These are phyloP conservation scores for Agrocybe praecox DNA, from an alignment of 768 basidiomycete species.

Conservation along the genomic window DNA sequence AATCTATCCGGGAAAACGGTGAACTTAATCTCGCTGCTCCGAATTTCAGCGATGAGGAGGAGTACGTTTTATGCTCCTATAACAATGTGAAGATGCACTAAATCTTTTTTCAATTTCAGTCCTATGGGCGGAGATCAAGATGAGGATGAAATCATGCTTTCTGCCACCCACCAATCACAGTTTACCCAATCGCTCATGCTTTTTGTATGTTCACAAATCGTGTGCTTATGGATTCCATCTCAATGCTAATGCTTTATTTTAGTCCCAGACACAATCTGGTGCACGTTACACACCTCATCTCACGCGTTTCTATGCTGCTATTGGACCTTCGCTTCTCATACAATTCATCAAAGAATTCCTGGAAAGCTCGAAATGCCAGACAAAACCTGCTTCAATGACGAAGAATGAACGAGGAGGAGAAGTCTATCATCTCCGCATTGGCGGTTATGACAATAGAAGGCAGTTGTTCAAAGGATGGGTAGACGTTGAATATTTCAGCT, in stretches of 20 bases:
- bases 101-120: neutral
- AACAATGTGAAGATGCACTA: neutral
- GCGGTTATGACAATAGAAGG: conserved; percentile 67
- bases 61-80: neutral
- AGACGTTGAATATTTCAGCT: conserved; percentile 62
- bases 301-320: conserved; percentile 77
- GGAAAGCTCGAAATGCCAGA: conserved; percentile 47
- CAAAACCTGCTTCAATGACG: conserved; percentile 9
- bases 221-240: neutral
- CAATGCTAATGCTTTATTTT: neutral
- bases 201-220: conserved; percentile 64
- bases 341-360: conserved; percentile 58
- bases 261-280: conserved; percentile 86
- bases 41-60: conserved; percentile 28
- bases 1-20: conserved; percentile 66
- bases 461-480: conserved; percentile 76
- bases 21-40: conserved; percentile 77
- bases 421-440: conserved; percentile 54
- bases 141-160: conserved; percentile 61
- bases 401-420: conserved; percentile 18
- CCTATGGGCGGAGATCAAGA: conserved; percentile 46
- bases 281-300: conserved; percentile 72
- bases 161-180: conserved; percentile 59
- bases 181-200: conserved; percentile 83
- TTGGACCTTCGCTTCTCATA: conserved; percentile 55